Base-by-base conservation (phyloP, 305 asterid species). In the Fraxinus sp. region DNA sequence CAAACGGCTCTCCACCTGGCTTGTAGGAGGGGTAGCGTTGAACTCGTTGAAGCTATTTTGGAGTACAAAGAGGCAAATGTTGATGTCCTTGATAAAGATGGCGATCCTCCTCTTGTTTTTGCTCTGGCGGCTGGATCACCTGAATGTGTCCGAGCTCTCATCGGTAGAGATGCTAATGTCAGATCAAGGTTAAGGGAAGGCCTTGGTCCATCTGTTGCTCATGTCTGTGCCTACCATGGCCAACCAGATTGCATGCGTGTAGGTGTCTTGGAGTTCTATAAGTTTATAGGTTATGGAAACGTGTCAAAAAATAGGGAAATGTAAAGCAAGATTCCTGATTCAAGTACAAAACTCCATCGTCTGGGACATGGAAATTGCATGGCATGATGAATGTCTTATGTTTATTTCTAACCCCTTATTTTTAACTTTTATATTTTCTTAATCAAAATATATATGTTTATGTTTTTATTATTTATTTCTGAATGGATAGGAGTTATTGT, bases 221-320 rank as follows among this genome's bases (percentile, higher is more conserved):
- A 92, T 88, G 99, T 96, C 79, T 96, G 98, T 89, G 99, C 99
- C 86, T 91, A 91, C 90, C 98, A 96, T 89, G 99, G 99, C 72
- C 99, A 96, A 86, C 98, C 99, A 80, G 98, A 94, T 85, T 96
- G 99, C 92, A 96, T 96, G 99, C 93, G 90, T 73, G 99, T 94
- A 88, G 82, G 96, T 87, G 78, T 73, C 80, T 80, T 30, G 74
- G 30, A 16, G 52, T 77, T 79, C 73, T 41, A 3, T 55, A 75
- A 14, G 8, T 80, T 83, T 81, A 3, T 81, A 52, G 52, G 70
- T 82, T 33, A 32, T 70, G 49, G 37, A 14, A 71, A 68, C 79
- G 37, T 75, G 70, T 20, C 28, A 64, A 33, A 79, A 77, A 71
- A 57, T 32, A 22, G 77, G 52, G 79, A 79, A 83, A 73, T 41